A percentile compares a stretch with the other conserved stretches of the same genome.
Evolutionary conservation across 2,329 filamentous ascomycete genomes (phyloP).

Genomic region (Talaromyces sp.): DNA sequence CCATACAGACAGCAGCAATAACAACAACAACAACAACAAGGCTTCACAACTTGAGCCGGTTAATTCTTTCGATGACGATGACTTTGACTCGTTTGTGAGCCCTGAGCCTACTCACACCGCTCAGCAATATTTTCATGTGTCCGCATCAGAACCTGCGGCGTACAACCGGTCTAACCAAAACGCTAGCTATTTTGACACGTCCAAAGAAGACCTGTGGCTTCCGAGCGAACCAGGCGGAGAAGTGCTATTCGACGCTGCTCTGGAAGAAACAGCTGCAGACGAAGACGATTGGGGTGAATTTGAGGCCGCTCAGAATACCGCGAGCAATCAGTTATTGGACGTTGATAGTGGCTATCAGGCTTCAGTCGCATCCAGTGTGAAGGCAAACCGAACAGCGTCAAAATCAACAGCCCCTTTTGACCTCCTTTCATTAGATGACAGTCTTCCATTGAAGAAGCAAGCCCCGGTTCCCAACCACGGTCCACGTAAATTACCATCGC

Average conservation of each 20-base stretch:
- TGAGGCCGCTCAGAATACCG: constrained; percentile 28
- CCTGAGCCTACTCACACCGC: not conserved
- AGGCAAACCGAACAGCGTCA: not conserved
- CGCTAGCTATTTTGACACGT: not conserved
- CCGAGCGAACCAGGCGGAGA: constrained; percentile 21
- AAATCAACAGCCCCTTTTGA: constrained; percentile 24
- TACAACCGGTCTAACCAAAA: not conserved
- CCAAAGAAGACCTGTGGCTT: constrained; percentile 3
- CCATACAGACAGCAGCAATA: not conserved
- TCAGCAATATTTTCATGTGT: not conserved
- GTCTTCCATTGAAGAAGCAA: constrained; percentile 3
- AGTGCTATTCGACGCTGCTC: constrained; percentile 61
- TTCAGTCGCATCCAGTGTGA: not conserved
- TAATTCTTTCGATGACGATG: constrained; percentile 7
- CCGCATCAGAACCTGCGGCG: not conserved
- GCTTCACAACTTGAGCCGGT: not conserved
- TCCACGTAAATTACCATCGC: not conserved
- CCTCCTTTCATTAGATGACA: constrained; percentile 25
- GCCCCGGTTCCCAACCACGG: not conserved
- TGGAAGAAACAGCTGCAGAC: constrained; percentile 23
- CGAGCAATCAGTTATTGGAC: constrained; percentile 12
- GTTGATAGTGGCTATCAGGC: not conserved
- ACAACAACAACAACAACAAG: not conserved
- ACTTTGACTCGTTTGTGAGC: constrained; percentile 12
- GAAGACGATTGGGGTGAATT: constrained; percentile 47